Base-by-base conservation (phyloP, 2,329 filamentous ascomycete species). In the Ampelomyces quisqualis region DNA sequence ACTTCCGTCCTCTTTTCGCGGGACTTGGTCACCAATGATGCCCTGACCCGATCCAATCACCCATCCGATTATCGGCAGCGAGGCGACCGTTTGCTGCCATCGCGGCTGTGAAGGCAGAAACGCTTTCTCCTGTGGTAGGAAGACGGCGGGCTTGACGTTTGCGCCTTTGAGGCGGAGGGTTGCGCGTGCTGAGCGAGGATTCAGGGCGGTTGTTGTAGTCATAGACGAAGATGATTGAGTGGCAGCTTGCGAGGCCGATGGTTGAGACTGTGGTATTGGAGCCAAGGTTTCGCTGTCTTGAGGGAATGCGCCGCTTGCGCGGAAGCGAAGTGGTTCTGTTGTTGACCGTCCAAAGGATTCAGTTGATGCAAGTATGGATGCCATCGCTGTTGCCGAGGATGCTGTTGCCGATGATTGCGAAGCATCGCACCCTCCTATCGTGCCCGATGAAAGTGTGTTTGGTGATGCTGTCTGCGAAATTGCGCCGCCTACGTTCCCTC, bases 1-100 rank as follows among this genome's bases (percentile, higher is more conserved):
- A 28, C 81, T 82, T 42, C 87, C 88, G 29, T 78, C 74, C 38
- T 89, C 85, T 38, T 77, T 84, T 28, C 85, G 77, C 6, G 88
- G 88, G 26, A 91, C 81, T 62, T 85, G 78, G 60, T 82, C 82
- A 5, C 87, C 87, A 57, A 91, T 90, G 67, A 90, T 81, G 56
- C 76, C 70, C 14, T 73, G 70, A 6, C 69, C 69, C 7, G 65
- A 67, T 5, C 73, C 72, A 33, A 76, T 57, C 23, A 74, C 64
- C 45, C 61, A 67, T 3, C 63, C 66, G 27, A 70, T 70, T 73
- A 82, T 50, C 72, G 75, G 71, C 77, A 84, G 71, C 23, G 57
- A 68, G 55, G 44, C 70, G 56, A 54, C 67, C 46, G 62, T 65
- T 35, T 67, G 67, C 50, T 72, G 70, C 62, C 73, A 71, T 26